Evolutionary conservation across 345 rosid genomes (phyloP).

Genomic region (Citropsis articulata): DNA sequence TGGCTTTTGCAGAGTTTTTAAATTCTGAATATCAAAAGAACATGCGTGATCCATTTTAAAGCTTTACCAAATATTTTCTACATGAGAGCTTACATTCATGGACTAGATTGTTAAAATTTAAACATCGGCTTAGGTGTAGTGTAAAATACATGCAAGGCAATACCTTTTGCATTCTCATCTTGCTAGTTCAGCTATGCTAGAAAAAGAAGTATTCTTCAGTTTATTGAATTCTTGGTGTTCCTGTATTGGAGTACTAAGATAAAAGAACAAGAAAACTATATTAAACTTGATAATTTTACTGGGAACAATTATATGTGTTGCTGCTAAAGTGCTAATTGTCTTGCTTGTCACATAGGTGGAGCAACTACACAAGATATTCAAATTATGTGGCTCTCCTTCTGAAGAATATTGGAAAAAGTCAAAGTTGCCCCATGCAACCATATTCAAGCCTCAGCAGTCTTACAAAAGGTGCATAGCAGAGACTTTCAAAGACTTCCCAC

Average conservation of each 20-base stretch:
- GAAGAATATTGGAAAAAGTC: slow-evolving; percentile 81
- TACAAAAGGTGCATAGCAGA: slow-evolving; percentile 64
- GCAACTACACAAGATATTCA: slow-evolving; percentile 74
- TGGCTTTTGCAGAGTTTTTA: slow-evolving; percentile 3
- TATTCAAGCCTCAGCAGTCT: slow-evolving; percentile 72
- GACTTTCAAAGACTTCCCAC: slow-evolving; percentile 70
- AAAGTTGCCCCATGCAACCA: slow-evolving; percentile 77
- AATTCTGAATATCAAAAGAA: neutral
- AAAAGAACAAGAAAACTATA: neutral
- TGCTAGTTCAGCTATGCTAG: neutral
- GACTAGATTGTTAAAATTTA: neutral
- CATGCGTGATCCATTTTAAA: neutral
- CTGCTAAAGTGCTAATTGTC: slow-evolving; percentile 14
- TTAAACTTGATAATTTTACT: neutral
- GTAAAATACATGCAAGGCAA: neutral
- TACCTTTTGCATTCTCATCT: neutral
- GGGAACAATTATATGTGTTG: slow-evolving; percentile 3
- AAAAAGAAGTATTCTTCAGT: neutral
- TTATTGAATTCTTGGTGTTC: slow-evolving; percentile 4
- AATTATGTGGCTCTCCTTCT: slow-evolving; percentile 76
- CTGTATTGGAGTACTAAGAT: neutral
- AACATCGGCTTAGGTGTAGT: neutral
- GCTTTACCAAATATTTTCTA: neutral
- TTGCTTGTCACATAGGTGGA: slow-evolving; percentile 50
- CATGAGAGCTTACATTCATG: neutral